Evolutionary conservation across 495 filamentous ascomycete species (phyloP), one percentile per base, ranked within the genome.

Genomic region (Chaetomium cochliodes): DNA sequence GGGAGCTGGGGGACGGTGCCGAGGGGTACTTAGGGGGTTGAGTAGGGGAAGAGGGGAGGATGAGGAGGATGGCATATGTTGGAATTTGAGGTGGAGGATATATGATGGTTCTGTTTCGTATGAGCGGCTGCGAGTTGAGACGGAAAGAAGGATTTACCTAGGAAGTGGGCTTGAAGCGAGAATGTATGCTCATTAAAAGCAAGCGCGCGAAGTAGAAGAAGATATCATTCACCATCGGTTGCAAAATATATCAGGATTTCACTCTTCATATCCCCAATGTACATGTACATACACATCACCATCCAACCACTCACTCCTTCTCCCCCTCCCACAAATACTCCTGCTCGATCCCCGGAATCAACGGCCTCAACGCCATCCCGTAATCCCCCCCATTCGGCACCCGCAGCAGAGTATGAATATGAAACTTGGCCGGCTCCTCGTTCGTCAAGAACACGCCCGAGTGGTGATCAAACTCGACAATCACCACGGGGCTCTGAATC

Each of bases 391-490:
- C 84, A 73, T 92, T 92, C 41, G 89, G 89, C 50, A 85, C 85
- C 61, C 89, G 72, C 69, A 89, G 70, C 65, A 90, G 72, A 0
- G 89, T 91, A 72, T 92, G 90, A 42, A 89, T 87, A 72, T 92
- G 89, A 67, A 89, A 92, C 76, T 88, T 90, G 65, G 86, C 86
- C 16, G 90, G 89, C 72, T 86, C 81, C 66, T 81, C 79, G 67
- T 92, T 92, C 1, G 82, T 85, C 73, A 92, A 76, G 67, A 91
- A 92, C 12, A 92, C 89, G 5, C 89, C 90, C 12, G 86, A 90
- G 70, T 93, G 90, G 69, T 90, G 88, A 70, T 93, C 90, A 73
- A 93, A 89, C 80, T 92, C 90, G 54, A 87, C 76, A 41, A 91
- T 74, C 16, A 90, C 76, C 1, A 92, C 87, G 0, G 89, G 88